Percentiles rank a stretch among this genome's conserved stretches.
Conservation (phyloP, 768 basidiomycete species). For the Dioszegia hungarica region DNA sequence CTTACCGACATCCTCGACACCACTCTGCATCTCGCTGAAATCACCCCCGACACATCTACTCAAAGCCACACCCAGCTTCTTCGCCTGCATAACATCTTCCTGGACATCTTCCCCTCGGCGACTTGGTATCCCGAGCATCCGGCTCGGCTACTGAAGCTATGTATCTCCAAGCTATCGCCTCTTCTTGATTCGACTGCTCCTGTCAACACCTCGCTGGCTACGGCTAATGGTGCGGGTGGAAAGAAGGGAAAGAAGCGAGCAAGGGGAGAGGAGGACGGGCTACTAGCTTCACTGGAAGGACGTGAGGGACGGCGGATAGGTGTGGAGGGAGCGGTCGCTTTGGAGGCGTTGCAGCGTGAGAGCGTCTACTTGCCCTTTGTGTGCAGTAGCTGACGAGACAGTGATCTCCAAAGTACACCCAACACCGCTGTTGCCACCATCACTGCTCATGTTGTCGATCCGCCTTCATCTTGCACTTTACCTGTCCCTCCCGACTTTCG, state of each 20-base stretch:
- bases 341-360: conserved; percentile 30
- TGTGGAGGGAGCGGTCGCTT: conserved; percentile 17
- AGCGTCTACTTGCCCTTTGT: neutral
- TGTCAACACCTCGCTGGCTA: conserved; percentile 1
- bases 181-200: conserved; percentile 17
- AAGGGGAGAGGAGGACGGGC: conserved; percentile 41
- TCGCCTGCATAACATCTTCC: conserved; percentile 26
- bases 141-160: conserved; percentile 30
- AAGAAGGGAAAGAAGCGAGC: conserved; percentile 47
- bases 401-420: conserved; percentile 26
- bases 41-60: conserved; percentile 12
- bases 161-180: conserved; percentile 17
- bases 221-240: conserved; percentile 10
- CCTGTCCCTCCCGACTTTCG: conserved; percentile 17
- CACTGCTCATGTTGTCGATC: conserved; percentile 34
- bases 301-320: conserved; percentile 15
- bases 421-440: conserved; percentile 27
- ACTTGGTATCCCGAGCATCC: conserved; percentile 26
- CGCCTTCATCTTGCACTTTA: conserved; percentile 35
- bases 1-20: conserved; percentile 42
- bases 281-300: conserved; percentile 42
- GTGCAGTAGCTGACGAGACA: conserved; percentile 3
- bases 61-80: conserved; percentile 28
- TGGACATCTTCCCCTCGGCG: neutral
- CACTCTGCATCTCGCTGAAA: conserved; percentile 41